phyloP scores from a whole-genome alignment of 176 grass and related monocot species.

The Carex pumila region DNA sequence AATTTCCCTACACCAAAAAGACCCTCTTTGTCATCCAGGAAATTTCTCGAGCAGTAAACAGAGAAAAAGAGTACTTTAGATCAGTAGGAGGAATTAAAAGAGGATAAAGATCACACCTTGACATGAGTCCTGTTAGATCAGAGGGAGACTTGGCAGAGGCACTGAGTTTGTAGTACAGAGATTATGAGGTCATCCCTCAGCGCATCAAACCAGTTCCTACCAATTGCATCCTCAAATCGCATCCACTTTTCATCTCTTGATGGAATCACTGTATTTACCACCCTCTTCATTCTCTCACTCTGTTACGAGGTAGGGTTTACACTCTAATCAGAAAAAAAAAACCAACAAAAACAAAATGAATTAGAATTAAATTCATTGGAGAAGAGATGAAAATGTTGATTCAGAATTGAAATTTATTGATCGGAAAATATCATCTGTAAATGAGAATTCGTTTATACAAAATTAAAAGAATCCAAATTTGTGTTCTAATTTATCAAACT shows the following conservation, averaged over 20 bases:
- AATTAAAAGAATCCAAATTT: too few relatives aligned
- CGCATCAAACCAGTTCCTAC: not conserved
- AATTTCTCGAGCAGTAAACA: not conserved
- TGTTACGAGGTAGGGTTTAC: not conserved
- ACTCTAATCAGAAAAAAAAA: too few relatives aligned
- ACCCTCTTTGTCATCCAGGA: not conserved
- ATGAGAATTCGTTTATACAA: too few relatives aligned
- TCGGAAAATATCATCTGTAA: too few relatives aligned
- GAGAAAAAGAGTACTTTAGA: not conserved
- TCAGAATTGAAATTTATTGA: too few relatives aligned
- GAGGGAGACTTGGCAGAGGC: not conserved
- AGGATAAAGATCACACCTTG: not conserved
- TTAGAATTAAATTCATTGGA: too few relatives aligned
- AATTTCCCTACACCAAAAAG: too few relatives aligned
- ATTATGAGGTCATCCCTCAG: not conserved
- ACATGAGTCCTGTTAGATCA: not conserved
- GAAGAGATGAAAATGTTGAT: too few relatives aligned
- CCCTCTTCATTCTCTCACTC: not conserved
- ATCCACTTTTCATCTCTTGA: not conserved
- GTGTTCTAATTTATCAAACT: too few relatives aligned
- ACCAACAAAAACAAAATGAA: too few relatives aligned
- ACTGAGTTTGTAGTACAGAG: not conserved
- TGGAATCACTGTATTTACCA: too few relatives aligned
- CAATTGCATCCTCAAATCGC: not conserved
- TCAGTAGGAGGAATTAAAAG: not conserved